These are phyloP conservation scores for Colletotrichum caudatum DNA, from an alignment of 2,329 filamentous ascomycete species.

Conservation along the genomic window DNA sequence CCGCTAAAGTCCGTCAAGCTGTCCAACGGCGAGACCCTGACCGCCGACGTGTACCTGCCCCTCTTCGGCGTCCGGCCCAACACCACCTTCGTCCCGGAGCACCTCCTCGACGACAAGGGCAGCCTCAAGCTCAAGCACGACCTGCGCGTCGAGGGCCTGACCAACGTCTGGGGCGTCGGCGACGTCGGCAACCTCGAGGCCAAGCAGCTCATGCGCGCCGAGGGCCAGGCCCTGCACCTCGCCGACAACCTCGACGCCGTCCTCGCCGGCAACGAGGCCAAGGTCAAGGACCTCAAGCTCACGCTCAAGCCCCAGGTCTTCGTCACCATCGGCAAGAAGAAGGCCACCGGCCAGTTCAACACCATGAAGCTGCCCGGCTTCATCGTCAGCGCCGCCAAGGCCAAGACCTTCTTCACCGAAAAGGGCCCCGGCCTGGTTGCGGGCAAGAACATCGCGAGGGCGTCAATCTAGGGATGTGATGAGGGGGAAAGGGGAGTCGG, in stretches of 20 bases:
- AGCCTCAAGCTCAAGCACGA: conserved; percentile 45
- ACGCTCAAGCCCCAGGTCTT: conserved; percentile 40
- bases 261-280: conserved; percentile 34
- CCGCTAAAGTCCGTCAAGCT: conserved; percentile 51
- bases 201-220: conserved; percentile 45
- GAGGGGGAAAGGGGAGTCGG: too few relatives aligned
- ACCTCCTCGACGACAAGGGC: conserved; percentile 45
- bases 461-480: conserved; percentile 19
- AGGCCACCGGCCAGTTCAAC: conserved; percentile 39
- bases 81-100: conserved; percentile 45
- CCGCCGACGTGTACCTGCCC: conserved; percentile 48
- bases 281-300: conserved; percentile 40
- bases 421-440: conserved; percentile 36
- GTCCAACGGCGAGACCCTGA: conserved; percentile 46
- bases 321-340: conserved; percentile 41
- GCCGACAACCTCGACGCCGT: conserved; percentile 51
- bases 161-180: conserved; percentile 47
- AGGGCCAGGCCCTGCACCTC: conserved; percentile 52
- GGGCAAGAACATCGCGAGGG: conserved; percentile 40
- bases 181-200: conserved; percentile 46
- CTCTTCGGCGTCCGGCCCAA: conserved; percentile 48
- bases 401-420: conserved; percentile 41
- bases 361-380: conserved; percentile 41
- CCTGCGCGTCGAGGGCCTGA: conserved; percentile 43
- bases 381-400: conserved; percentile 41